Base-by-base conservation (phyloP, 257 asterid species). In the Ehretia macrophylla region DNA sequence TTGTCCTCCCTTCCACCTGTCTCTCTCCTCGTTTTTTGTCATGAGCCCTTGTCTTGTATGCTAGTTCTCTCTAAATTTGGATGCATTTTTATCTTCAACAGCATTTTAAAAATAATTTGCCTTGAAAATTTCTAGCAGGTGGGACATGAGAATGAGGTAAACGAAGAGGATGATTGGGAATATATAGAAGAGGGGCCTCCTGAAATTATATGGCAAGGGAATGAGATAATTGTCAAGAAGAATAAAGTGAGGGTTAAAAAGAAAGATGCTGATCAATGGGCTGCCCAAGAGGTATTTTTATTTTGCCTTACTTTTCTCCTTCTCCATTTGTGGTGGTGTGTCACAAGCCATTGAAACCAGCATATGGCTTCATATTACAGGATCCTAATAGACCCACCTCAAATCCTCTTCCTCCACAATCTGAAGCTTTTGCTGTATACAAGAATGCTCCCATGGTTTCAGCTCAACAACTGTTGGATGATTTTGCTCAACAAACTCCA, bases 131-230 rank as follows among this genome's bases (percentile, higher is more conserved):
- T 60, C 42, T 16, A 59, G 65, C 83, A 87, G 95, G 76, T 39
- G 65, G 86, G 67, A 51, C 20, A 44, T 59, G 87, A 77, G 48
- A 61, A 59, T 58, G 94, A 77, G 60, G 23, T 55, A 59, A 76
- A 76, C 55, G 93, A 77, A 46, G 87, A 78, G 68, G 97, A 68
- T 12, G 77, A 74, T 44, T 92, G 95, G 87, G 99, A 92, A 76
- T 92, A 92, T 64, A 80, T 86, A 66, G 97, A 92, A 68, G 99
- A 84, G 22, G 99, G 99, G 49, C 96, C 95, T 57, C 93, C 99
- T 17, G 99, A 86, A 82, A 84, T 92, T 72, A 88, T 88, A 66
- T 92, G 97, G 96, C 88, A 84, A 72, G 99, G 97, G 32, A 88
- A 92, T 75, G 99, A 92, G 80, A 92, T 92, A 53, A 92, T 88